These are phyloP conservation scores for Verticillium isaacii DNA, from an alignment of 2,329 filamentous ascomycete genomes.

Conservation along the genomic window DNA sequence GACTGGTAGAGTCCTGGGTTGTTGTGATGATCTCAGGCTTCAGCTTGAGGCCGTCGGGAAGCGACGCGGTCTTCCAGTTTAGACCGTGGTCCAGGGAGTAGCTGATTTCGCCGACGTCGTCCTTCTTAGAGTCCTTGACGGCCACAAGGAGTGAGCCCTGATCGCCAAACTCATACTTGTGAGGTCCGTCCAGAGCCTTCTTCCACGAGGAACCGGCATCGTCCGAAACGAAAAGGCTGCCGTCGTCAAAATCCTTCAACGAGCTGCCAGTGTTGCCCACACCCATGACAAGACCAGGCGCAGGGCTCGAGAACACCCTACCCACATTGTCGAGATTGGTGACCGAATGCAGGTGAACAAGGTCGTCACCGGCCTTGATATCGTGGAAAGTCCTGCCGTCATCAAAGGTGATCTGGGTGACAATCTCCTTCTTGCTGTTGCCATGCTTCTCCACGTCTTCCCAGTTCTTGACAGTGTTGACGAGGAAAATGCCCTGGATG, in stretches of 20 bases:
- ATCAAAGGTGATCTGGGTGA: constrained; percentile 87
- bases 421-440: constrained; percentile 58
- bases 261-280: constrained; percentile 82
- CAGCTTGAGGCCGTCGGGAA: constrained; percentile 64
- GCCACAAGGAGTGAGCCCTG: constrained; percentile 86
- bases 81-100: constrained; percentile 91
- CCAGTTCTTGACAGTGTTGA: constrained; percentile 86
- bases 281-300: constrained; percentile 89
- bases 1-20: constrained; percentile 84
- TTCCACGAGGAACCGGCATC: constrained; percentile 86
- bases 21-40: constrained; percentile 74
- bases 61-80: constrained; percentile 68
- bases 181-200: constrained; percentile 68
- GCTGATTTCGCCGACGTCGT: constrained; percentile 51
- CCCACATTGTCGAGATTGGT: constrained; percentile 80
- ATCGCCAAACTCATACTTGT: constrained; percentile 96
- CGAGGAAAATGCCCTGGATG: constrained; percentile 87
- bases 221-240: constrained; percentile 83
- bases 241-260: constrained; percentile 66
- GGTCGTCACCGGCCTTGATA: constrained; percentile 62
- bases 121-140: constrained; percentile 65
- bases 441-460: constrained; percentile 60
- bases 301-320: constrained; percentile 86
- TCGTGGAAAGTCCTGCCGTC: constrained; percentile 82
- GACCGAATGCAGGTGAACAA: constrained; percentile 86